Base-by-base conservation (phyloP, 164 flowering plant species). In the Malania oleifera region DNA sequence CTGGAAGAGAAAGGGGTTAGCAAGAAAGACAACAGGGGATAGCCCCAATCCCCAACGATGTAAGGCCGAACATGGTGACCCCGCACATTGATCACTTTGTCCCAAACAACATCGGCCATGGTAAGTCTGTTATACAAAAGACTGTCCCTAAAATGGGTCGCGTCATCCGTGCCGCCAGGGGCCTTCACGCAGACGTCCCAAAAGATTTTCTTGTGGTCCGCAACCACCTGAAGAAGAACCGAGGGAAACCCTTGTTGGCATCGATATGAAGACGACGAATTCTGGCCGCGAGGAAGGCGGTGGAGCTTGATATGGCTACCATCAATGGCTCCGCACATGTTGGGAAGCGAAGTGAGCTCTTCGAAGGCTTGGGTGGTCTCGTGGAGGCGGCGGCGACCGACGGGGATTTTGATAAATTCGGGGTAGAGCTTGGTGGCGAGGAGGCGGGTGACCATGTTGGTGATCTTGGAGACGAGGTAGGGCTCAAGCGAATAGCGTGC, bases 161-260 rank as follows among this genome's bases (percentile, higher is more conserved):
- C 81, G 60, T 89, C 97, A 52, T 86, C 95, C 1, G 75, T 66
- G 0, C 79, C 84, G 5, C 97, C 98, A 0, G 96, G 90, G 0
- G 96, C 95, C 66, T 85, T 93, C 8, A 90, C 96, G 52, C 98
- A 93, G 8, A 87, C 96, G 60, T 93, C 97, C 98, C 96, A 93
- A 59, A 93, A 89, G 24, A 89, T 75, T 62, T 83, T 83, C 65
- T 80, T 79, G 63, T 86, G 89, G 62, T 93, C 97, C 0, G 92
- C 81, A 6, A 86, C 92, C 6, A 86, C 95, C 81, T 93, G 97
- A 37, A 93, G 83, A 26, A 80, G 71, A 59, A 93, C 76, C 0
- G 90, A 67, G n/a, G 77, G 74, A 63, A 60, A 89, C 47, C 88
- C 88, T 49, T 80, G 64, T 20, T 63, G 67, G 64, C 73, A 79